These are phyloP conservation scores for Sporothrix luriei DNA, from an alignment of 2,329 filamentous ascomycete species.

Conservation along the genomic window DNA sequence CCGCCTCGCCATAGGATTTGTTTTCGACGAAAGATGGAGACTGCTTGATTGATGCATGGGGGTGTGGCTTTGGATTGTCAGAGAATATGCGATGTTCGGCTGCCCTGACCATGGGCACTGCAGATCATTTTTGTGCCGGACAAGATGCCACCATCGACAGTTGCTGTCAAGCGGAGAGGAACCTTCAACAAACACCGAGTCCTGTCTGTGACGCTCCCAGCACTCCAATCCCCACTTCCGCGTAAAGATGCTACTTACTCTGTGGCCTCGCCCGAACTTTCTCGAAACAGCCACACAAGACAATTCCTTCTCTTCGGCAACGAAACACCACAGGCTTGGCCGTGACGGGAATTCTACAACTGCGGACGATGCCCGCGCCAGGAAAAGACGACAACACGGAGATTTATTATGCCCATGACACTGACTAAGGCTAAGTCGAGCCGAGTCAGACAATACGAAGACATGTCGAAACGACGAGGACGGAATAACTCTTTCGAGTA, in stretches of 20 bases:
- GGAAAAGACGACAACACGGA: background rate
- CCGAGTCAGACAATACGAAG: background rate
- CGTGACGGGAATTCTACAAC: background rate
- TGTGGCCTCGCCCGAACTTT: too few relatives aligned
- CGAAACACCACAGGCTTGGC: constrained; percentile 8
- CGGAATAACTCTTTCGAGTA: background rate
- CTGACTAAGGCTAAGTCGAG: background rate
- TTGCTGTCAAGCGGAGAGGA: too few relatives aligned
- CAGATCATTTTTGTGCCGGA: background rate
- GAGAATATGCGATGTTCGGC: background rate
- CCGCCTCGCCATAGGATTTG: too few relatives aligned
- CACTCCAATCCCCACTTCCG: background rate
- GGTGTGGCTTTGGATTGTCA: too few relatives aligned
- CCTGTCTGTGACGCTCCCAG: background rate
- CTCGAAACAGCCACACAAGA: background rate
- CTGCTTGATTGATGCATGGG: background rate
- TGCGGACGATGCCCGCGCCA: too few relatives aligned
- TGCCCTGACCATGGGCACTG: background rate
- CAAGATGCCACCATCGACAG: background rate
- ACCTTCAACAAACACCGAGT: too few relatives aligned
- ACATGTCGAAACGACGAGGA: background rate
- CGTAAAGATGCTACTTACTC: background rate
- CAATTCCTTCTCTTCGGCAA: background rate
- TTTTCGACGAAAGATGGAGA: background rate
- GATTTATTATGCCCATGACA: background rate